A percentile compares a stretch with the other conserved stretches of the same genome.
These are phyloP conservation scores for Dictyostelium gargantuum DNA, from an alignment of 208 protist species.

Conservation along the genomic window DNA sequence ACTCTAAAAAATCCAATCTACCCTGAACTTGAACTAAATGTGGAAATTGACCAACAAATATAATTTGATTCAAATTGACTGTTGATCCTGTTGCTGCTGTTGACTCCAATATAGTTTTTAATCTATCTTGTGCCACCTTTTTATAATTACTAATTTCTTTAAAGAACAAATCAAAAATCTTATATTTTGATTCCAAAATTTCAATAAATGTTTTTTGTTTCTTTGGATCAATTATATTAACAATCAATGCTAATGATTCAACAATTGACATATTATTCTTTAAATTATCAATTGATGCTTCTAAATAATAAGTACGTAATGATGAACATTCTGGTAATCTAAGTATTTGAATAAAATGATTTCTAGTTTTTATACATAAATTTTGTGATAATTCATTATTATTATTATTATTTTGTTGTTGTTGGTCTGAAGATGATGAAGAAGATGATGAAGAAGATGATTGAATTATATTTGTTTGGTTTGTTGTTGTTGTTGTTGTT, in stretches of 20 bases:
- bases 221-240: conserved; percentile 67
- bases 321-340: conserved; percentile 42
- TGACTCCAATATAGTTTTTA: background rate
- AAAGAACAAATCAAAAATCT: conserved; percentile 69
- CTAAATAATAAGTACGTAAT: conserved; percentile 47
- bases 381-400: background rate
- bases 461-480: background rate
- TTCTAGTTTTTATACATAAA: conserved; percentile 38
- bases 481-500: background rate
- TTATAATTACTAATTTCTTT: conserved; percentile 58
- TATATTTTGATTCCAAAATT: conserved; percentile 53
- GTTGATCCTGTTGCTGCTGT: too few relatives aligned
- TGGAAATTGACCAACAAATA: conserved; percentile 39
- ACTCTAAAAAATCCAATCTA: conserved; percentile 75
- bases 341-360: conserved; percentile 54
- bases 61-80: background rate
- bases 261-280: conserved; percentile 40
- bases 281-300: conserved; percentile 70
- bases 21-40: conserved; percentile 72
- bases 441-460: too few relatives aligned
- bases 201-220: background rate
- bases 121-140: background rate
- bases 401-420: background rate
- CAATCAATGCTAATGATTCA: conserved; percentile 69
- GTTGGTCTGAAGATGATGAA: background rate